These are phyloP conservation scores for Grosmannia clavigera DNA, from an alignment of 2,329 filamentous ascomycete species.

Conservation along the genomic window DNA sequence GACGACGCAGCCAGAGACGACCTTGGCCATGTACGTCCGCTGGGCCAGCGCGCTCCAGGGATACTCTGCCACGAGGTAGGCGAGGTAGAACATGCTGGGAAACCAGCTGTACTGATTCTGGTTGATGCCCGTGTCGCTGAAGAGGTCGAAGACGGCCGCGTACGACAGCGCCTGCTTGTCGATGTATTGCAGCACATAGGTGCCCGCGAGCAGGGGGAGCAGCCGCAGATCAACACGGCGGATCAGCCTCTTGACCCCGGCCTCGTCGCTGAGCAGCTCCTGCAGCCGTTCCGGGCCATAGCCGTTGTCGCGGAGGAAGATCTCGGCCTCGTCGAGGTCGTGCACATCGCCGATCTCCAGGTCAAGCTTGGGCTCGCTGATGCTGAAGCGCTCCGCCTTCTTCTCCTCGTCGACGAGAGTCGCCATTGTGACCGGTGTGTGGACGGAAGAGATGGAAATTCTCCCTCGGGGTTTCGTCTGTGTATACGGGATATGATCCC, in stretches of 20 bases:
- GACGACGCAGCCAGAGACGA: conserved; percentile 24
- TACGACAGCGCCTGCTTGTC: conserved; percentile 60
- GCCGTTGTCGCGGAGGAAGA: conserved; percentile 1
- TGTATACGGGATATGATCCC: background rate
- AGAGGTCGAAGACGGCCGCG: conserved; percentile 52
- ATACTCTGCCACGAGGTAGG: conserved; percentile 32
- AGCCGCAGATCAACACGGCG: background rate
- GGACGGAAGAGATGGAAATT: background rate
- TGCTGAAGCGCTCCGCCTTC: background rate
- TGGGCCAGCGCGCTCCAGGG: conserved; percentile 33
- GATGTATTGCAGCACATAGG: conserved; percentile 16
- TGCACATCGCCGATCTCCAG: background rate
- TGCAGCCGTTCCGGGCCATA: background rate
- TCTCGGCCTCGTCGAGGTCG: conserved; percentile 1
- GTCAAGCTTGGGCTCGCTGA: background rate
- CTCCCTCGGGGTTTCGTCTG: background rate
- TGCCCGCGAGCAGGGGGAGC: conserved; percentile 1
- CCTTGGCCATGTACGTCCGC: conserved; percentile 33
- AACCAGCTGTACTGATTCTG: conserved; percentile 45
- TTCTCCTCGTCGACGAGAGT: background rate
- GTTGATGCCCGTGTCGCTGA: conserved; percentile 45
- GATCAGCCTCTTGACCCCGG: background rate
- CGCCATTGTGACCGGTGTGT: background rate
- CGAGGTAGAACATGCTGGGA: conserved; percentile 35
- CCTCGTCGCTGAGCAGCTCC: background rate